These are phyloP conservation scores for Pelagophyceae sp. DNA, from an alignment of 352 stramenopile species.

Conservation along the genomic window DNA sequence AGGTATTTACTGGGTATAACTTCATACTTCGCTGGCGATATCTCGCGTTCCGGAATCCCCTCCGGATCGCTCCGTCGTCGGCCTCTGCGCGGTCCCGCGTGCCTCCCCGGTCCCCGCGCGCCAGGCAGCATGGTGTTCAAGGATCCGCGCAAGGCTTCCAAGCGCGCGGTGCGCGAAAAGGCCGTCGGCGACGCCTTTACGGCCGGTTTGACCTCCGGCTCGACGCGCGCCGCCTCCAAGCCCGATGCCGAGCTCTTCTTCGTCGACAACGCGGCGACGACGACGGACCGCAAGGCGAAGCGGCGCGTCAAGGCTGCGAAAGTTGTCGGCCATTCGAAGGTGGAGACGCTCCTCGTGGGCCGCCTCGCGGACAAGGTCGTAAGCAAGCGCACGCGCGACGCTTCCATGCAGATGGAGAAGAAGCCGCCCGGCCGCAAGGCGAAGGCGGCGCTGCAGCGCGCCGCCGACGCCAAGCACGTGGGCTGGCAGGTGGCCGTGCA, in stretches of 20 bases:
- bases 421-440: too few species aligned
- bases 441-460: neutral
- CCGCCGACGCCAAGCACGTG: too few species aligned
- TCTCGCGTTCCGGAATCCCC: too few species aligned
- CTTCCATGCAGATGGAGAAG: too few species aligned
- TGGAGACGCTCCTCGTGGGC: neutral
- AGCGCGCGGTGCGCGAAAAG: neutral
- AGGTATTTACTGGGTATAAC: too few species aligned
- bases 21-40: too few species aligned
- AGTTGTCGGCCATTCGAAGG: neutral
- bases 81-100: too few species aligned
- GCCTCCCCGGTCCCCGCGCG: too few species aligned
- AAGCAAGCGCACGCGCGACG: neutral
- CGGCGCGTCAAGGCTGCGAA: neutral
- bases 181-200: neutral
- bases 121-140: too few species aligned
- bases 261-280: slow-evolving; percentile 6
- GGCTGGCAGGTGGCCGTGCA: too few species aligned
- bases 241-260: slow-evolving; percentile 2
- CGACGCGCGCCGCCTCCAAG: neutral
- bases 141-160: too few species aligned
- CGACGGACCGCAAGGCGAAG: neutral
- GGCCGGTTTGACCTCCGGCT: neutral
- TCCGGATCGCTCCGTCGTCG: too few species aligned
- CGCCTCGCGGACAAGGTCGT: neutral